These are phyloP conservation scores for Ogataea nitratoaversa DNA, from an alignment of 805 yeast genomes.

Conservation along the genomic window DNA sequence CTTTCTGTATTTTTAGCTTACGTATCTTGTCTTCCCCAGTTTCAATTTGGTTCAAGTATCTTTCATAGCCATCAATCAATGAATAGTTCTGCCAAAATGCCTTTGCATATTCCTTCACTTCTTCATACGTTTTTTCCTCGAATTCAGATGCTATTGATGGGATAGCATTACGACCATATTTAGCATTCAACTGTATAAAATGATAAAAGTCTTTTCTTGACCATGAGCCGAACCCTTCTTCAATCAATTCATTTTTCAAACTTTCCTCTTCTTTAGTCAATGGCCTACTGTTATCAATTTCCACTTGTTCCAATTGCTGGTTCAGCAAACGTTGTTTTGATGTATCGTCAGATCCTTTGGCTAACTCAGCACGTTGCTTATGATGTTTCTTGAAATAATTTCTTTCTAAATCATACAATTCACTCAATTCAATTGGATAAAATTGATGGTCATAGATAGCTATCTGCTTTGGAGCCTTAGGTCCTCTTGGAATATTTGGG, in stretches of 20 bases:
- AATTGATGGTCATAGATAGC: slow-evolving; percentile 89
- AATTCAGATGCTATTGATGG: slow-evolving; percentile 71
- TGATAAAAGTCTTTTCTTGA: slow-evolving; percentile 82
- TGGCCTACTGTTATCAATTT: slow-evolving; percentile 72
- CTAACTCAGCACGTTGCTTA: slow-evolving; percentile 58
- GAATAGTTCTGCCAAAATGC: slow-evolving; percentile 78
- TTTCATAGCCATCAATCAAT: slow-evolving; percentile 86
- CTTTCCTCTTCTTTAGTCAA: slow-evolving; percentile 78
- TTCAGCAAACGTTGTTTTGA: slow-evolving; percentile 20
- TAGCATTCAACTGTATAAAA: slow-evolving; percentile 68
- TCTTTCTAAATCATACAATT: slow-evolving; percentile 76
- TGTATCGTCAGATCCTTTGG: slow-evolving; percentile 43
- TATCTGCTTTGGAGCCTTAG: slow-evolving; percentile 81
- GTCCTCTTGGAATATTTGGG: slow-evolving; percentile 49
- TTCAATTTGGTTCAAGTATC: slow-evolving; percentile 75
- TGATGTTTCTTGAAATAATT: slow-evolving; percentile 68
- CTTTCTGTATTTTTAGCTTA: slow-evolving; percentile 65
- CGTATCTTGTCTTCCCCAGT: slow-evolving; percentile 82
- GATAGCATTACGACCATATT: slow-evolving; percentile 76
- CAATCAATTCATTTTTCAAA: slow-evolving; percentile 52
- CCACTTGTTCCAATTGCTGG: slow-evolving; percentile 54
- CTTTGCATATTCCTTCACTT: slow-evolving; percentile 70
- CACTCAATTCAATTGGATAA: slow-evolving; percentile 70
- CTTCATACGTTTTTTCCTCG: slow-evolving; percentile 76
- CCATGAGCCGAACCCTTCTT: slow-evolving; percentile 78